These are phyloP conservation scores for Pseudonitzschia pungens DNA, from an alignment of 108 stramenopile species.

Conservation along the genomic window DNA sequence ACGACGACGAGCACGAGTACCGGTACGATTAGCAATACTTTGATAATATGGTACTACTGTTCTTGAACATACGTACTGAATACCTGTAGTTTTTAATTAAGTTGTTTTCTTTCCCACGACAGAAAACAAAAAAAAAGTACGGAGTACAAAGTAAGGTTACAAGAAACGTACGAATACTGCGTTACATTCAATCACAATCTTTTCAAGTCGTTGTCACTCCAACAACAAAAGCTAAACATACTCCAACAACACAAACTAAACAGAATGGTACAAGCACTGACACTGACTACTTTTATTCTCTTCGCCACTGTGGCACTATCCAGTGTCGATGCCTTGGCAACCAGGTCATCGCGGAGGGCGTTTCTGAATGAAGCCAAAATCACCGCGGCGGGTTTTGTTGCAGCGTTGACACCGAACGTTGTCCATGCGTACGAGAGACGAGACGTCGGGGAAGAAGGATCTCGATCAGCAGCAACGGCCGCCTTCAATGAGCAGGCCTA, in stretches of 20 bases:
- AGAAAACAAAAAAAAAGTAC: background rate
- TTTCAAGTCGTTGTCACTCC: too few relatives aligned
- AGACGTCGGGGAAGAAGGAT: constrained; percentile 45
- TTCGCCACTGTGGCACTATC: background rate
- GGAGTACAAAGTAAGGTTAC: too few relatives aligned
- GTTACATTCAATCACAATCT: too few relatives aligned
- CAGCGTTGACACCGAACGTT: background rate
- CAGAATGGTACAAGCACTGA: background rate
- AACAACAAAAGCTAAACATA: too few relatives aligned
- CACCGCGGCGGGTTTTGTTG: background rate
- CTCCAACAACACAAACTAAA: background rate
- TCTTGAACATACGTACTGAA: too few relatives aligned
- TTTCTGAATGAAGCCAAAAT: background rate
- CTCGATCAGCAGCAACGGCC: constrained; percentile 39
- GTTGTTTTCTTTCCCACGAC: too few relatives aligned
- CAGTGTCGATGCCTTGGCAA: background rate
- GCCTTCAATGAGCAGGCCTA: constrained; percentile 52
- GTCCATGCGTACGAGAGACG: constrained; percentile 22
- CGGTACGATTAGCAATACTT: too few relatives aligned
- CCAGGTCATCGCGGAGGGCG: background rate
- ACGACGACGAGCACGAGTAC: too few relatives aligned
- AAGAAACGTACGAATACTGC: too few relatives aligned
- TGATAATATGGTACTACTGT: too few relatives aligned
- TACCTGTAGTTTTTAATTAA: too few relatives aligned
- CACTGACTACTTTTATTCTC: background rate